These are phyloP conservation scores for Limnanthes douglasii DNA, from an alignment of 345 rosid genomes.

Conservation along the genomic window DNA sequence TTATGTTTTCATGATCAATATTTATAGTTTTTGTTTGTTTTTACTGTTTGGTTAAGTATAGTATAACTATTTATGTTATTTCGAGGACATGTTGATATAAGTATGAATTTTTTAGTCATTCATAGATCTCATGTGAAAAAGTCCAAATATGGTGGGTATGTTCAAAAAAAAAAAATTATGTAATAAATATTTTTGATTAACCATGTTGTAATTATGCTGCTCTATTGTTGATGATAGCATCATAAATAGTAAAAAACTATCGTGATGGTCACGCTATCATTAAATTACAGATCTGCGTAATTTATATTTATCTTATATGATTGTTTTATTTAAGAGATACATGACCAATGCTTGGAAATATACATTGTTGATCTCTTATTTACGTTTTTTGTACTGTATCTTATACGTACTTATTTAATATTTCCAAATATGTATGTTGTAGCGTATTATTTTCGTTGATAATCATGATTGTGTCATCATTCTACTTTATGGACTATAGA, in stretches of 20 bases:
- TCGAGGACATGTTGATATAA: conserved; percentile 61
- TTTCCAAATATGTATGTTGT: too few relatives aligned
- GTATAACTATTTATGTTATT: conserved; percentile 29
- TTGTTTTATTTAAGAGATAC: conserved; percentile 3
- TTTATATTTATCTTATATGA: neutral
- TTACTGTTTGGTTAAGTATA: conserved; percentile 37
- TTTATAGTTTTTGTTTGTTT: conserved; percentile 15
- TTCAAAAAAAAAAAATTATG: conserved; percentile 99
- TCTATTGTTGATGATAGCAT: conserved; percentile 25
- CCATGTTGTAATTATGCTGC: conserved; percentile 26
- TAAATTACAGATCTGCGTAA: conserved; percentile 10
- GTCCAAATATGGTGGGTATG: conserved; percentile 97
- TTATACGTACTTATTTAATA: too few relatives aligned
- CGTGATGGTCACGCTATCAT: conserved; percentile 10
- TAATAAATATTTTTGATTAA: conserved; percentile 71
- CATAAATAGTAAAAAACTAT: conserved; percentile 15
- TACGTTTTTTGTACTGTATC: too few relatives aligned
- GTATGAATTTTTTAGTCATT: conserved; percentile 88
- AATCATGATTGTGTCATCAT: too few relatives aligned
- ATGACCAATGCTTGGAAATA: too few relatives aligned
- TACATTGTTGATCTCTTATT: too few relatives aligned
- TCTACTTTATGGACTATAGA: too few relatives aligned
- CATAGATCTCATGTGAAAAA: conserved; percentile 99
- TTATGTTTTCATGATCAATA: conserved; percentile 5
- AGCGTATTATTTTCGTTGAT: too few relatives aligned